These are phyloP conservation scores for Ophiostoma novo-ulmi DNA, from an alignment of 2,329 filamentous ascomycete species.

Conservation along the genomic window DNA sequence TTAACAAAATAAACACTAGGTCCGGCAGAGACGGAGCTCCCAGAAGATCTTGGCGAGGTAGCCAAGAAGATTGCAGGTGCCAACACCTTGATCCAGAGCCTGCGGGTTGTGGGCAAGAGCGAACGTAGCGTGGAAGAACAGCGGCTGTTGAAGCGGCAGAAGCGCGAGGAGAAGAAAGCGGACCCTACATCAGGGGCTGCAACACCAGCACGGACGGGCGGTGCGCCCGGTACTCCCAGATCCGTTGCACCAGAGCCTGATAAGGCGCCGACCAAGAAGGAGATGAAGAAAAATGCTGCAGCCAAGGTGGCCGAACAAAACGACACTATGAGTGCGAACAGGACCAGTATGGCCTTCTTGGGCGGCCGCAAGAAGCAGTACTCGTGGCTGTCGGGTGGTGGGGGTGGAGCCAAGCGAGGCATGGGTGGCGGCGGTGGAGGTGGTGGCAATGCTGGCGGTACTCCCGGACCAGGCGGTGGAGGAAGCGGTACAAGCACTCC, in stretches of 20 bases:
- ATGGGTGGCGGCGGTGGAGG: slow-evolving; percentile 34
- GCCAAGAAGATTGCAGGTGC: slow-evolving; percentile 43
- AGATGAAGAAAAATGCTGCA: slow-evolving; percentile 68
- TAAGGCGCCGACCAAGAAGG: slow-evolving; percentile 81
- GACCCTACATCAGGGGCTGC: slow-evolving; percentile 49
- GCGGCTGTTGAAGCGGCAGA: slow-evolving; percentile 61
- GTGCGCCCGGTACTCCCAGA: slow-evolving; percentile 57
- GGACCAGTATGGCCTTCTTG: slow-evolving; percentile 66
- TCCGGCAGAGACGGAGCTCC: slow-evolving; percentile 40
- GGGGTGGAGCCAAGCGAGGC: slow-evolving; percentile 34
- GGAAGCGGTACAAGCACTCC: slow-evolving; percentile 23
- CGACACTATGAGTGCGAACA: slow-evolving; percentile 75
- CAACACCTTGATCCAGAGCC: slow-evolving; percentile 41
- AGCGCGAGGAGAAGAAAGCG: slow-evolving; percentile 53
- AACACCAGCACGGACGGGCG: slow-evolving; percentile 47
- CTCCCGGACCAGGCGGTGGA: not conserved
- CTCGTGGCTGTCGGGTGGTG: slow-evolving; percentile 64
- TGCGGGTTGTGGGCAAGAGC: slow-evolving; percentile 58
- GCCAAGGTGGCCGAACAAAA: slow-evolving; percentile 73
- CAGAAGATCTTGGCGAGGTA: slow-evolving; percentile 11
- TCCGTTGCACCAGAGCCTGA: slow-evolving; percentile 57
- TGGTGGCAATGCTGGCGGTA: slow-evolving; percentile 8
- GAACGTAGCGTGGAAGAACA: slow-evolving; percentile 71
- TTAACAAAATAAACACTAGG: slow-evolving; percentile 33
- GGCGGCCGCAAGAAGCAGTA: slow-evolving; percentile 65